These are phyloP conservation scores for Stagonosporopsis vannaccii DNA, from an alignment of 2,329 filamentous ascomycete species.

Conservation along the genomic window DNA sequence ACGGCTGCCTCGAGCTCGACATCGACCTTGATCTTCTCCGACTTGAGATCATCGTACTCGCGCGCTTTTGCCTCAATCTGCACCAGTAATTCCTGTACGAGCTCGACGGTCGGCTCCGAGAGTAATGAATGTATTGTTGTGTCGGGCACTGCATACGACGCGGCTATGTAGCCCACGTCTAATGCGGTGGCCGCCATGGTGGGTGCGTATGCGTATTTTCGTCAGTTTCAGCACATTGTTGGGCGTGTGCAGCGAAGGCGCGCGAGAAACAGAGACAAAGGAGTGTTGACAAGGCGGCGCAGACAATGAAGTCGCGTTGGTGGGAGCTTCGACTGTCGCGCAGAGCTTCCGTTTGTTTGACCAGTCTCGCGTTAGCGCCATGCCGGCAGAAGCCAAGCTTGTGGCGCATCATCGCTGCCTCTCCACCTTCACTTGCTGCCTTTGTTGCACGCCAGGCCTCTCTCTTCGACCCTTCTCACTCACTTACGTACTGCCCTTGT, in stretches of 20 bases:
- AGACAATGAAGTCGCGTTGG: slow-evolving; percentile 28
- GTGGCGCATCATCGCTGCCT: slow-evolving; percentile 28
- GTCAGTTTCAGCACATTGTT: slow-evolving; percentile 36
- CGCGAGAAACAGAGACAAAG: slow-evolving; percentile 20
- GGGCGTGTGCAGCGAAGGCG: not conserved
- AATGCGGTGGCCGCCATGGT: slow-evolving; percentile 68
- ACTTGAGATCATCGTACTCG: slow-evolving; percentile 80
- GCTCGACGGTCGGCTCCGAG: slow-evolving; percentile 75
- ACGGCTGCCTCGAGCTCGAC: slow-evolving; percentile 94
- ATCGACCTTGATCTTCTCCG: slow-evolving; percentile 86
- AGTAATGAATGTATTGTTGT: slow-evolving; percentile 66
- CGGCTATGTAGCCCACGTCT: slow-evolving; percentile 76
- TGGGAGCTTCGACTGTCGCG: slow-evolving; percentile 27
- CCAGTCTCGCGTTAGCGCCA: slow-evolving; percentile 19
- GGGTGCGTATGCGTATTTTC: slow-evolving; percentile 22
- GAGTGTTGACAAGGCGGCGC: slow-evolving; percentile 11
- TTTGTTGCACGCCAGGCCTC: slow-evolving; percentile 5
- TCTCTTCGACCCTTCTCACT: not conserved
- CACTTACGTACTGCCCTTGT: not conserved
- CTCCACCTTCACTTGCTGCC: slow-evolving; percentile 6
- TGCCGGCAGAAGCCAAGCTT: slow-evolving; percentile 16
- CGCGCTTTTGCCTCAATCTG: slow-evolving; percentile 80
- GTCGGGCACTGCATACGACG: slow-evolving; percentile 74
- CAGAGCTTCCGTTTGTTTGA: slow-evolving; percentile 31
- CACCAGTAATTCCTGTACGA: slow-evolving; percentile 77